Evolutionary conservation across 192 early-diverging fungal species (phyloP).

Genomic region (Entophlyctis luteolus): DNA sequence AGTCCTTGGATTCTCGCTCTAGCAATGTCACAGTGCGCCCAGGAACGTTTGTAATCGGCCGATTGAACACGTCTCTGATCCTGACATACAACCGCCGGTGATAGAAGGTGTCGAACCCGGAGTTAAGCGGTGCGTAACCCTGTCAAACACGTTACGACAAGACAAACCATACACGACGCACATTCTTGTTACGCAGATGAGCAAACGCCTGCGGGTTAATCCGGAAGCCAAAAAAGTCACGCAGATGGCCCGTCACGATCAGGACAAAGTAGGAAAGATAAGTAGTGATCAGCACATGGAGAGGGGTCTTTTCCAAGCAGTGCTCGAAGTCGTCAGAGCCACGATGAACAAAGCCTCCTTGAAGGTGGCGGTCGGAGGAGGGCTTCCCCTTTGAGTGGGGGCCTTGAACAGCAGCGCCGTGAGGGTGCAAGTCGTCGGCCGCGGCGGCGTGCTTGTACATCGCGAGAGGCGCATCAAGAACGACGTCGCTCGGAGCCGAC

Average conservation of each 20-base stretch:
- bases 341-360: slow-evolving; percentile 6
- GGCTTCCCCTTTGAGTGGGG: not conserved
- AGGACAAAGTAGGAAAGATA: slow-evolving; percentile 93
- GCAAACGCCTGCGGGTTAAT: slow-evolving; percentile 65
- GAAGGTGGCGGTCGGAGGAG: not conserved
- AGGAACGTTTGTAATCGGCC: slow-evolving; percentile 89
- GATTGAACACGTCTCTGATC: slow-evolving; percentile 91
- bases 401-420: not conserved
- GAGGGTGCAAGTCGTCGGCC: not conserved
- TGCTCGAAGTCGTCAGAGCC: slow-evolving; percentile 21
- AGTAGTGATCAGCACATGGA: slow-evolving; percentile 83
- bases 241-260: slow-evolving; percentile 86
- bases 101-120: slow-evolving; percentile 97
- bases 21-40: slow-evolving; percentile 80
- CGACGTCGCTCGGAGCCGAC: slow-evolving; percentile 7
- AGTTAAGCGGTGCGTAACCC: slow-evolving; percentile 89
- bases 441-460: slow-evolving; percentile 10
- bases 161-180: slow-evolving; percentile 1
- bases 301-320: slow-evolving; percentile 66
- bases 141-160: slow-evolving; percentile 19
- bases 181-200: slow-evolving; percentile 53
- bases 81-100: slow-evolving; percentile 80
- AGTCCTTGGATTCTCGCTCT: slow-evolving; percentile 81
- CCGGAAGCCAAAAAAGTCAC: slow-evolving; percentile 86
- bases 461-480: slow-evolving; percentile 19